These are phyloP conservation scores for Prunus padus DNA, from an alignment of 306 rosid species.

Conservation along the genomic window DNA sequence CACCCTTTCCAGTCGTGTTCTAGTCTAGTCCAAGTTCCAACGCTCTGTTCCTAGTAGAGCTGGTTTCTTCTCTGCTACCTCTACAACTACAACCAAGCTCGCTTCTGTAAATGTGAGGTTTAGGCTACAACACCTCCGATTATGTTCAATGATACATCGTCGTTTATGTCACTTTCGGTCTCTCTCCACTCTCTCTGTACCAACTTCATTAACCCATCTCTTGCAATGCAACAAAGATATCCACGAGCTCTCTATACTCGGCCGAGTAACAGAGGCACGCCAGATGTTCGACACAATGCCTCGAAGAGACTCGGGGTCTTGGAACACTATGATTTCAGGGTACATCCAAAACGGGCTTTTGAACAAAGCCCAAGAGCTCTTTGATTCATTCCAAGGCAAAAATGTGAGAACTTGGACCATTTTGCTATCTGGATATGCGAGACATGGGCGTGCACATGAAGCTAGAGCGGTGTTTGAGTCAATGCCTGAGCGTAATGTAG, in stretches of 20 bases:
- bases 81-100: not conserved
- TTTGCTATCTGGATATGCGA: constrained; percentile 33
- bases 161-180: constrained; percentile 17
- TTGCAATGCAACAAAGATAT: constrained; percentile 31
- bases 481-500: constrained; percentile 30
- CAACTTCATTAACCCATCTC: not conserved
- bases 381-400: constrained; percentile 25
- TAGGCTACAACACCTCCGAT: not conserved
- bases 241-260: constrained; percentile 13
- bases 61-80: no score
- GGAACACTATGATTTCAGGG: constrained; percentile 33
- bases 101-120: not conserved
- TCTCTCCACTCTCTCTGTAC: constrained; percentile 17
- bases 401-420: constrained; percentile 39
- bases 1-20: no score
- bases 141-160: constrained; percentile 31
- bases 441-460: constrained; percentile 22
- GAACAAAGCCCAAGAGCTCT: constrained; percentile 24
- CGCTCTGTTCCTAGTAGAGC: no score
- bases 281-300: constrained; percentile 28
- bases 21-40: no score
- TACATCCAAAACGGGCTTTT: constrained; percentile 22
- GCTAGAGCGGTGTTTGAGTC: constrained; percentile 24
- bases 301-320: constrained; percentile 18
- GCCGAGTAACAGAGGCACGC: constrained; percentile 30